Base-by-base conservation (phyloP, 441 rosid genomes). In the Biscutella laevigata region DNA sequence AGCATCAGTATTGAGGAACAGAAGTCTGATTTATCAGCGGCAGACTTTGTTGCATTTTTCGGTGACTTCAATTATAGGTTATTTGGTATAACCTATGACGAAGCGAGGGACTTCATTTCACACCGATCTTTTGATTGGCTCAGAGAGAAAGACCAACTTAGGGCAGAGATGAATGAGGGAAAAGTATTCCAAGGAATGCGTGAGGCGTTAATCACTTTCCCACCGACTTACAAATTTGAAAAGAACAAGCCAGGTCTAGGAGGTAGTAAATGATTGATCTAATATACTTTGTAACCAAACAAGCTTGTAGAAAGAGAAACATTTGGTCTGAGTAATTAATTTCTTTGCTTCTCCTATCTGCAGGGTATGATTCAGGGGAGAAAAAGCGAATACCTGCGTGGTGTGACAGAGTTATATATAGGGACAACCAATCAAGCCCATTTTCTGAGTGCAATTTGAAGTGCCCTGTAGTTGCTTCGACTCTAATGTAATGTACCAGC, bases 291-390 rank as follows among this genome's bases (percentile, higher is more conserved):
- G 33, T 15, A 35, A 35, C 46, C 4, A 14, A 30, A 13, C 48
- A 27, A 9, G 35, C 43, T 43, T 16, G 27, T 44, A 33, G 15
- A 16, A 29, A 30, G 36, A 17, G 20, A 20, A 21, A 28, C 19
- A 34, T 43, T 11, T 46, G 49, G 8, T 20, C 6, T 3, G 10
- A 14, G 21, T 30, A 36, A 42, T 9, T 38, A n/a, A 47, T 28
- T 13, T 40, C 33, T 27, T 6, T 7, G 9, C 7, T 44, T 37
- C 16, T 37, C 30, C 8, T 48, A 22, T 63, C 71, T 52, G 32
- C 74, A 92, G 99, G 99, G 58, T 92, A 92, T 64, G 99, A 92
- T 73, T 81, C 99, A 41, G 97, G 99, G 47, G 99, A 92, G 86
- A 92, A 92, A 67, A 92, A 88, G 66, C 79, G 97, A 17, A 92